Conservation (phyloP, 495 filamentous ascomycete genomes). For the Penicillium daleae region DNA sequence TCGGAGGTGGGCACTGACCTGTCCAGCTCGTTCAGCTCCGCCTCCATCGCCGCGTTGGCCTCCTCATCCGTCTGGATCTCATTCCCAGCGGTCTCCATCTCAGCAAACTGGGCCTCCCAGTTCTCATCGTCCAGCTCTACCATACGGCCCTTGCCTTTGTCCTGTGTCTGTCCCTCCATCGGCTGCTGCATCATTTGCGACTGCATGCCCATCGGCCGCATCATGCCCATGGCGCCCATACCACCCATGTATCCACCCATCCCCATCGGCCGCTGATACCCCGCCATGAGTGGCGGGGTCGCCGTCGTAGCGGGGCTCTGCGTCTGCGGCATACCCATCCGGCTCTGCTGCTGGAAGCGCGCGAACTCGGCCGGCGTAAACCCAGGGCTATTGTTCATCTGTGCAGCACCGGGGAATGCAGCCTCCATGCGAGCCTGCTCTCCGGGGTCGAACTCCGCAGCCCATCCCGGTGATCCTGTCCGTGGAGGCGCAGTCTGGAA, state of each 20-base stretch:
- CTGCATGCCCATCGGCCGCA: constrained; percentile 50
- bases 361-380: constrained; percentile 88
- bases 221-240: constrained; percentile 60
- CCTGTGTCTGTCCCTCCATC: constrained; percentile 52
- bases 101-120: constrained; percentile 94
- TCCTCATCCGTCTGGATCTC: constrained; percentile 64
- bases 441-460: constrained; percentile 67
- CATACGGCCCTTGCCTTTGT: constrained; percentile 88
- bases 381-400: constrained; percentile 53
- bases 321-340: constrained; percentile 56
- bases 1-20: constrained; percentile 67
- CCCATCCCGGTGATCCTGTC: constrained; percentile 66
- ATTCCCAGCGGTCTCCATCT: constrained; percentile 76
- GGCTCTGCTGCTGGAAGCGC: constrained; percentile 75
- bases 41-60: constrained; percentile 79
- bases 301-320: constrained; percentile 54
- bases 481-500: constrained; percentile 60
- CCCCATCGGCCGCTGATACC: constrained; percentile 66
- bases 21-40: constrained; percentile 87
- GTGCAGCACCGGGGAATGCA: constrained; percentile 65
- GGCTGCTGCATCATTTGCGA: constrained; percentile 54
- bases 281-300: constrained; percentile 53
- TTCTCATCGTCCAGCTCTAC: constrained; percentile 90
- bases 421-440: constrained; percentile 80
- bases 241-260: constrained; percentile 53